A percentile compares a stretch with the other conserved stretches of the same genome.
Evolutionary conservation across 768 basidiomycete species (phyloP).

Genomic region (Leccinellum rugosiceps): DNA sequence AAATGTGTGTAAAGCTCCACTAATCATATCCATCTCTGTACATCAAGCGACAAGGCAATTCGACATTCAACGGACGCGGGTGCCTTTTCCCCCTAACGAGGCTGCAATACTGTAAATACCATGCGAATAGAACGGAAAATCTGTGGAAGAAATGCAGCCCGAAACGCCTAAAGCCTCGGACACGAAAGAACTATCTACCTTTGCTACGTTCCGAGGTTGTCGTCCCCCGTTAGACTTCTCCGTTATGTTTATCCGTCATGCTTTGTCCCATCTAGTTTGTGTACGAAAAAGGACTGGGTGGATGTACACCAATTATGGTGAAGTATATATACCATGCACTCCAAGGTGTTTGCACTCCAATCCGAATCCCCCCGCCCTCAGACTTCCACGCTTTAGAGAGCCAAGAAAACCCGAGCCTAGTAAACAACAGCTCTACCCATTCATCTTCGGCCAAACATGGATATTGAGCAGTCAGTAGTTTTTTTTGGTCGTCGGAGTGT

Average conservation of each 20-base stretch:
- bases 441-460: neutral
- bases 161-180: neutral
- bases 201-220: neutral
- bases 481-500: neutral
- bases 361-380: neutral
- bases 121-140: neutral
- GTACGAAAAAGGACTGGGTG: neutral
- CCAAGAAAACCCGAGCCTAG: neutral
- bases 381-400: neutral
- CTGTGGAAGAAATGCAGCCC: neutral
- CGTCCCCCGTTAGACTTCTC: neutral
- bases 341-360: neutral
- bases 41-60: neutral
- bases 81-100: neutral
- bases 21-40: neutral
- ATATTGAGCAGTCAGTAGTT: constrained; percentile 9
- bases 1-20: neutral
- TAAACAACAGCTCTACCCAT: neutral
- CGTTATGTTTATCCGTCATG: neutral
- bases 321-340: neutral
- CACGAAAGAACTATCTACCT: neutral
- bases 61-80: neutral
- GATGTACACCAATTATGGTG: neutral
- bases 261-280: neutral
- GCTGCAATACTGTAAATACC: neutral